These are phyloP conservation scores for Sclerotinia nivalis DNA, from an alignment of 2,329 filamentous ascomycete species.

Conservation along the genomic window DNA sequence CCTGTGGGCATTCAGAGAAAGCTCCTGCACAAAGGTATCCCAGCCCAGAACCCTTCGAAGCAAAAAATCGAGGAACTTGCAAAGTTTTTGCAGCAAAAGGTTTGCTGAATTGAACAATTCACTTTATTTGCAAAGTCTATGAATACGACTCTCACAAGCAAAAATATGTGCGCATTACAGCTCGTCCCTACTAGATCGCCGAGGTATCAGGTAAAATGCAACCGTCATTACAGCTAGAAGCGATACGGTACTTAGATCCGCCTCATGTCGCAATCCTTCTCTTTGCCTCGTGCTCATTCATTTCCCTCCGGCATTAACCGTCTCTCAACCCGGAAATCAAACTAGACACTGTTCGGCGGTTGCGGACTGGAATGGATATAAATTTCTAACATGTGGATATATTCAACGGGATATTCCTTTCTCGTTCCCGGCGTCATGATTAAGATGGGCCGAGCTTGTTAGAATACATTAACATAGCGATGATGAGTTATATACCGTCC, in stretches of 20 bases:
- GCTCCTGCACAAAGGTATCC: too few species aligned
- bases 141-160: background rate
- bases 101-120: background rate
- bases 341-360: background rate
- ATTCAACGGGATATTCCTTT: background rate
- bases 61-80: background rate
- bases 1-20: background rate
- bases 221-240: background rate
- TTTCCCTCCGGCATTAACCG: background rate
- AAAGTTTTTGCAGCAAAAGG: background rate
- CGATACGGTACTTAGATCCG: background rate
- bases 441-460: background rate
- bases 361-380: background rate
- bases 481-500: background rate
- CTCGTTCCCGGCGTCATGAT: background rate
- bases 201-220: constrained; percentile 7
- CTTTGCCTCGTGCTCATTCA: background rate
- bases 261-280: background rate
- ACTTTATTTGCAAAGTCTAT: background rate
- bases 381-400: background rate
- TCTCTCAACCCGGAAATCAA: background rate
- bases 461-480: background rate
- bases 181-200: background rate
- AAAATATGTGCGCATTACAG: background rate
- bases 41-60: background rate